These are phyloP conservation scores for Pistacia integerrima DNA, from an alignment of 345 rosid species.

Conservation along the genomic window DNA sequence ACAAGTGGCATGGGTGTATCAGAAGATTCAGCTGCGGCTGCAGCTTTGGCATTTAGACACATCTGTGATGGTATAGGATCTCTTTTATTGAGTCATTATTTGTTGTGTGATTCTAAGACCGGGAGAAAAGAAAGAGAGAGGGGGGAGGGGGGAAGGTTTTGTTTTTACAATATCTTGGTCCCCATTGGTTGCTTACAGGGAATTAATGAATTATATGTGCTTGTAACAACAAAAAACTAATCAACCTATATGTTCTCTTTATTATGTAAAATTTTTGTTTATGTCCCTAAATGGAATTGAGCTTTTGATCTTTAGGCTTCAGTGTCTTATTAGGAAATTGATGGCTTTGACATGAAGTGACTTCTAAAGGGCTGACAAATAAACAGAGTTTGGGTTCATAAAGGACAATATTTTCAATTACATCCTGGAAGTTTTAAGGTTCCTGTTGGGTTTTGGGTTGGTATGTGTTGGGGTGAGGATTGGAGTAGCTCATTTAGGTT, in stretches of 20 bases:
- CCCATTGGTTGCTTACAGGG: background rate
- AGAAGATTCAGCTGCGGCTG: conserved; percentile 98
- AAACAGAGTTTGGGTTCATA: background rate
- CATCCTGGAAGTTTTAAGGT: background rate
- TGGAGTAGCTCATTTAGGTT: background rate
- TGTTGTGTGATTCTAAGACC: background rate
- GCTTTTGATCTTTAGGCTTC: conserved; percentile 4
- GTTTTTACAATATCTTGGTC: background rate
- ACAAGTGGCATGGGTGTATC: conserved; percentile 89
- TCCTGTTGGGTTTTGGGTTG: background rate
- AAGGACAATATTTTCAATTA: background rate
- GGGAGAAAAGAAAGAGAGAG: too few relatives aligned
- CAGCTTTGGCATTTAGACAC: conserved; percentile 94
- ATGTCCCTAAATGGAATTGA: background rate
- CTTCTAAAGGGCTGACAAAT: background rate
- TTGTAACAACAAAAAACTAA: too few relatives aligned
- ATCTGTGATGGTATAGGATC: conserved; percentile 73
- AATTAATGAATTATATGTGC: background rate
- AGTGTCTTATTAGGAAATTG: background rate
- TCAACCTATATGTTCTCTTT: background rate
- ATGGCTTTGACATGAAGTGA: background rate
- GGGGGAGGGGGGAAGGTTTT: too few relatives aligned
- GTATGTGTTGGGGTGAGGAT: background rate
- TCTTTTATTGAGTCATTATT: background rate
- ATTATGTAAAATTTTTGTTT: background rate